Conservation (phyloP, 495 filamentous ascomycete genomes). For the Elasticomyces elasticus region DNA sequence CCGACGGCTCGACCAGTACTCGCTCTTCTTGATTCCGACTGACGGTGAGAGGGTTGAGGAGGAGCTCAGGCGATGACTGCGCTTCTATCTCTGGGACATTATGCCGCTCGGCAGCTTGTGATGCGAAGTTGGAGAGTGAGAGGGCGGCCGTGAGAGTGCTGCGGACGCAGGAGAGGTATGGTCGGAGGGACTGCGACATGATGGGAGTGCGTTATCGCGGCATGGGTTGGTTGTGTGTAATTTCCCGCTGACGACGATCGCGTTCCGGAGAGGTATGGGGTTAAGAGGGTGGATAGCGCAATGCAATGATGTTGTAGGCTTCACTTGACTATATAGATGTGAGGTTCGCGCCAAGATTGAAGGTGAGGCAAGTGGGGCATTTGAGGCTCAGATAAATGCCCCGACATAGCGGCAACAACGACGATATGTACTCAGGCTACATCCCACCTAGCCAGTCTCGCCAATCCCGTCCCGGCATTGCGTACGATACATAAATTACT, state of each 20-base stretch:
- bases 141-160: slow-evolving; percentile 89
- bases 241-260: background rate
- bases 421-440: too few relatives aligned
- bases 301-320: background rate
- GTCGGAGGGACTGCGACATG: slow-evolving; percentile 90
- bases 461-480: slow-evolving; percentile 63
- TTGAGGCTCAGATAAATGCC: background rate
- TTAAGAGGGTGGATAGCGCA: background rate
- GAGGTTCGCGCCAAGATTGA: background rate
- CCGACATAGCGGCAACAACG: too few relatives aligned
- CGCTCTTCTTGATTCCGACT: slow-evolving; percentile 91
- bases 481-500: slow-evolving; percentile 65
- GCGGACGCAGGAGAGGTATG: slow-evolving; percentile 93
- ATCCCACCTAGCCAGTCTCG: slow-evolving; percentile 66
- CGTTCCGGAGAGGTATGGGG: too few relatives aligned
- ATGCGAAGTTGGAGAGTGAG: slow-evolving; percentile 93
- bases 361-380: background rate
- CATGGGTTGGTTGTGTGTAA: background rate
- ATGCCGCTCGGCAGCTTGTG: slow-evolving; percentile 88
- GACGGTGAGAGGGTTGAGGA: slow-evolving; percentile 83
- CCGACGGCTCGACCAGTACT: slow-evolving; percentile 84
- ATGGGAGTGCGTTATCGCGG: slow-evolving; percentile 1
- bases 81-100: slow-evolving; percentile 98
- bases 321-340: background rate
- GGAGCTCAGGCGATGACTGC: slow-evolving; percentile 77